Evolutionary conservation across 2,329 filamentous ascomycete genomes (phyloP), one percentile per base, ranked within the genome.

Genomic region (Cercospora sp.): DNA sequence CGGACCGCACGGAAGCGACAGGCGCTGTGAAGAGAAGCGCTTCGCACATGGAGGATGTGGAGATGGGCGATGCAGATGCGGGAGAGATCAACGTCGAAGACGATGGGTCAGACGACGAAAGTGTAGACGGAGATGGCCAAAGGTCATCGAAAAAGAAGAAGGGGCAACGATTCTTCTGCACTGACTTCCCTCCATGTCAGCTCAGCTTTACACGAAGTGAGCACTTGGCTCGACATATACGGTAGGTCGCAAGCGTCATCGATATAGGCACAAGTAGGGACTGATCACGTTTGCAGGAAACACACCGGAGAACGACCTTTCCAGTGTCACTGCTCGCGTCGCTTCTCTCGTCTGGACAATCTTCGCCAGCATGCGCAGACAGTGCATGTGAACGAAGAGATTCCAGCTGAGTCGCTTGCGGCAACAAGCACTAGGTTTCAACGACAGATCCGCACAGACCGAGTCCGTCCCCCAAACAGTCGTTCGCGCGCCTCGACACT

Each of bases 251-350:
- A 28, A n/a, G 24, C 59, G 18, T 63, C 49, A 43, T 58, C 30
- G 45, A 57, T 62, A 37, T 43, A n/a, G 26, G 32, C 13, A 53
- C 45, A 34, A 65, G 34, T 30, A 16, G 16, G 49, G 37, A 53
- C 77, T 81, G 72, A 80, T 71, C 28, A 58, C 4, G 66, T 51
- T 9, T 49, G 18, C 70, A 95, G 93, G 75, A 98, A 98, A 87
- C 95, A 99, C 77, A 99, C 95, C 0, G 95, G 95, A 63, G 95
- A 99, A 82, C 89, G 95, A 30, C 95, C 95, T 0, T 99, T 98
- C 76, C 91, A 96, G 80, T 99, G 95, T 74, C 95, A 98, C 80
- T 99, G 95, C 80, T 92, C 91, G 2, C 88, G 95, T 61, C 88
- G 93, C 65, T 99, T 99, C 79, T 98, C 95, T 9, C 88, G 94